These are phyloP conservation scores for Phytophthora citrophthora DNA, from an alignment of 352 stramenopile species.

Conservation along the genomic window DNA sequence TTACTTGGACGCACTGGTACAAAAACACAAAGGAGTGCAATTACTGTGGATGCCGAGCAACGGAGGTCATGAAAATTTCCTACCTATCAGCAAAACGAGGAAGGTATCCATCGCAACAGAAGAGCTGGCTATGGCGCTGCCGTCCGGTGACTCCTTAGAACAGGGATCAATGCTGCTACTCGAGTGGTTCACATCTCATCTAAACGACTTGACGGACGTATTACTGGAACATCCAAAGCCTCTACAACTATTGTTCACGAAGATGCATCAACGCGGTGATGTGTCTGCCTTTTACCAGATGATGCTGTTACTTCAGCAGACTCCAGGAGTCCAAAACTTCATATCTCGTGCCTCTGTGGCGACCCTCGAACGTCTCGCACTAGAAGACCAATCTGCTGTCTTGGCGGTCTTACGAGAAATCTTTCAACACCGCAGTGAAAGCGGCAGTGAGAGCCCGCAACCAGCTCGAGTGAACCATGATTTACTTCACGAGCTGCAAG, in stretches of 20 bases:
- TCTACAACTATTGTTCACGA: constrained; percentile 65
- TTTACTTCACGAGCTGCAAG: constrained; percentile 56
- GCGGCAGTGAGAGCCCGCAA: constrained; percentile 4
- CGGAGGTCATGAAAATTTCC: constrained; percentile 11
- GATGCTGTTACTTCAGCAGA: constrained; percentile 68
- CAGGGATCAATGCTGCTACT: constrained; percentile 36
- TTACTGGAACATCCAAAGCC: constrained; percentile 62
- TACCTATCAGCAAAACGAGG: constrained; percentile 8
- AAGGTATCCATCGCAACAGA: constrained; percentile 23
- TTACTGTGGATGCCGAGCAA: constrained; percentile 57
- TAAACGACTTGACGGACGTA: constrained; percentile 52
- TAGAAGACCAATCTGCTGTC: constrained; percentile 67
- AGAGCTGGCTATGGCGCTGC: constrained; percentile 19
- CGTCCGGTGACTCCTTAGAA: constrained; percentile 19
- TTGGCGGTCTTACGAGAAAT: constrained; percentile 57
- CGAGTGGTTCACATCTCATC: constrained; percentile 72
- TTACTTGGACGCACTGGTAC: constrained; percentile 53
- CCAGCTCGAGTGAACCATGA: constrained; percentile 41
- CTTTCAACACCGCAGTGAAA: constrained; percentile 34
- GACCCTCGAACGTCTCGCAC: constrained; percentile 59
- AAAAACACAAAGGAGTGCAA: constrained; percentile 63
- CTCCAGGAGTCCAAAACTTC: constrained; percentile 66
- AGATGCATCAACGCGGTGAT: constrained; percentile 63
- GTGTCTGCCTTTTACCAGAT: constrained; percentile 63
- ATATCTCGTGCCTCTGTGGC: constrained; percentile 55